phyloP scores from a whole-genome alignment of 805 yeast species.

The Vanderwaltozyma tropicalis region DNA sequence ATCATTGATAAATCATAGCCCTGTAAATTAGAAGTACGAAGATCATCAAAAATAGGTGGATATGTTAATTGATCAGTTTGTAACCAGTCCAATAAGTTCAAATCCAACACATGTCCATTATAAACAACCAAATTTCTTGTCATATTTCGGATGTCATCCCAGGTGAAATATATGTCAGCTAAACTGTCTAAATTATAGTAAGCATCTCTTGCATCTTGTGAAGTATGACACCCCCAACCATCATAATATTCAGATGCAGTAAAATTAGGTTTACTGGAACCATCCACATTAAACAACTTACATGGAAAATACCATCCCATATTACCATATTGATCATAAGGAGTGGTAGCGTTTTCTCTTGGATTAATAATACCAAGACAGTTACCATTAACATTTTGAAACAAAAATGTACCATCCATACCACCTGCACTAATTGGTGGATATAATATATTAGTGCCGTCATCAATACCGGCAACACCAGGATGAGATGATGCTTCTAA shows the following conservation, averaged over 20 bases:
- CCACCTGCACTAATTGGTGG: constrained; percentile 89
- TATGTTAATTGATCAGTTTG: constrained; percentile 56
- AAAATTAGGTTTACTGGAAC: constrained; percentile 56
- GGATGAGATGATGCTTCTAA: constrained; percentile 69
- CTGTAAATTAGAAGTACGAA: constrained; percentile 44
- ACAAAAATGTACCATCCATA: constrained; percentile 69
- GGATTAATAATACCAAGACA: constrained; percentile 74
- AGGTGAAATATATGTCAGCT: constrained; percentile 77
- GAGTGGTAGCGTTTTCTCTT: constrained; percentile 58
- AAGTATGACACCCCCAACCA: constrained; percentile 91
- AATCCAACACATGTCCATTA: constrained; percentile 80
- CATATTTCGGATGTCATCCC: constrained; percentile 72
- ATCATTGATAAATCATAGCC: constrained; percentile 80
- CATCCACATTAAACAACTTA: constrained; percentile 56
- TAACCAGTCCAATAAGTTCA: constrained; percentile 68
- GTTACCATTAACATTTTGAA: constrained; percentile 87
- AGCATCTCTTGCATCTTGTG: constrained; percentile 52
- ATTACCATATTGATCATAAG: constrained; percentile 45
- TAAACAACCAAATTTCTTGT: constrained; percentile 75
- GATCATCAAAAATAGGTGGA: constrained; percentile 59
- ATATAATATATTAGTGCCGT: constrained; percentile 62
- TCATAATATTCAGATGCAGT: constrained; percentile 46
- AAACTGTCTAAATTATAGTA: constrained; percentile 48
- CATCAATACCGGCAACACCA: constrained; percentile 63
- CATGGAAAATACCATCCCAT: constrained; percentile 98